Percentiles rank a stretch among this genome's conserved stretches.
These are phyloP conservation scores for Parastagonospora nodorum DNA, from an alignment of 2,329 filamentous ascomycete species.

Conservation along the genomic window DNA sequence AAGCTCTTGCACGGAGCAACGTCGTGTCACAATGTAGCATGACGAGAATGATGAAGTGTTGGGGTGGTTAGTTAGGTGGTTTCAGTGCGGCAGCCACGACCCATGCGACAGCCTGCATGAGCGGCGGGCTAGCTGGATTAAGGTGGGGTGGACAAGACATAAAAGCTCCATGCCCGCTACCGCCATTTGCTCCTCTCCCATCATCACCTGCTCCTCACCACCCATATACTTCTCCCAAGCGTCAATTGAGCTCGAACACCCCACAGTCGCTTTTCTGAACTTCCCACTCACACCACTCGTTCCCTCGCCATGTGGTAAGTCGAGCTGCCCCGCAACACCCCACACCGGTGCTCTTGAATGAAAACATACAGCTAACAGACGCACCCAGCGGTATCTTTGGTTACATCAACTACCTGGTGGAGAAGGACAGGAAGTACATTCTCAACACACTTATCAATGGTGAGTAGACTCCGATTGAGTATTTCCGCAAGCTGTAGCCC, in stretches of 20 bases:
- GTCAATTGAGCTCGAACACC: constrained; percentile 17
- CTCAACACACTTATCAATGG: constrained; percentile 96
- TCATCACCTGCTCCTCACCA: constrained; percentile 18
- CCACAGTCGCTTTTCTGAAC: constrained; percentile 37
- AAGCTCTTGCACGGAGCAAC: constrained; percentile 11
- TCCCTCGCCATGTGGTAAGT: constrained; percentile 48
- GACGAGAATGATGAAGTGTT: constrained; percentile 25
- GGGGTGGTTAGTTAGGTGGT: constrained; percentile 16
- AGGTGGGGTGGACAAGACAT: constrained; percentile 37
- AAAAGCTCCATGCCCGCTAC: constrained; percentile 43
- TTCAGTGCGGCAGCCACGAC: constrained; percentile 23
- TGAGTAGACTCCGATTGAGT: constrained; percentile 53
- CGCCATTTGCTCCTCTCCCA: constrained; percentile 41
- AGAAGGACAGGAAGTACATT: constrained; percentile 97
- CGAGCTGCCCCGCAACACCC: constrained; percentile 16
- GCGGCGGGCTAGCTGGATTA: constrained; percentile 34
- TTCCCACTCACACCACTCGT: constrained; percentile 29
- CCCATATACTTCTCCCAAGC: constrained; percentile 20
- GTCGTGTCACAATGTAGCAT: constrained; percentile 13
- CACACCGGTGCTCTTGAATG: not conserved
- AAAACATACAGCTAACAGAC: constrained; percentile 25
- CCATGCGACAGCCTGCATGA: constrained; percentile 29
- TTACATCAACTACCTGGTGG: constrained; percentile 98
- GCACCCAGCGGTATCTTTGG: constrained; percentile 83
- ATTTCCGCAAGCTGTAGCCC: constrained; percentile 1